Percentiles rank a stretch among this genome's conserved stretches.
phyloP scores from a whole-genome alignment of 2,329 filamentous ascomycete species.

The Venturiaceae sp. region DNA sequence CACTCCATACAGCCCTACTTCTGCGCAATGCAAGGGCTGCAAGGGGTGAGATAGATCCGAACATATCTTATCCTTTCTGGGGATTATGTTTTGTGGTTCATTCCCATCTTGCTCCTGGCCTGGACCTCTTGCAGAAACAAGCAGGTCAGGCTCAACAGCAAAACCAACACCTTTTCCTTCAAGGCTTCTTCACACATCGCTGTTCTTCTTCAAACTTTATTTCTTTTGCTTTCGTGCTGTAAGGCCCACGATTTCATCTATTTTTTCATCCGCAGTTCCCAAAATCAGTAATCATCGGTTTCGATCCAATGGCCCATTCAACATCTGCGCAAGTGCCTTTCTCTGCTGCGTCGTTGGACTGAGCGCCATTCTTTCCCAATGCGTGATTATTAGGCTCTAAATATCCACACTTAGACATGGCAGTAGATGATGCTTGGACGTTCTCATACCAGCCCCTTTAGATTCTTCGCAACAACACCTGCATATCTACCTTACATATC shows the following conservation, averaged over 20 bases:
- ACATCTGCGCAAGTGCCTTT: background rate
- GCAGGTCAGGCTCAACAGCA: background rate
- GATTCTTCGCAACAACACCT: background rate
- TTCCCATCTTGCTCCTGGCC: background rate
- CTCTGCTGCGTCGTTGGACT: background rate
- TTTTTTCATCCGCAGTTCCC: background rate
- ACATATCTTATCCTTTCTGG: background rate
- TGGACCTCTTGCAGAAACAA: background rate
- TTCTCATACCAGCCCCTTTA: background rate
- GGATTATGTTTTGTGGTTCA: background rate
- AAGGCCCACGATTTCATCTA: background rate
- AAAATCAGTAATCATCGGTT: background rate
- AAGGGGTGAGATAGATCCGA: background rate
- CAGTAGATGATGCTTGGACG: background rate
- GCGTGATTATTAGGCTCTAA: background rate
- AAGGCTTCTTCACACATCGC: background rate
- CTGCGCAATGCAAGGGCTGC: background rate
- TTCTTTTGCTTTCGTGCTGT: background rate
- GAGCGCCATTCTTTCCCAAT: background rate
- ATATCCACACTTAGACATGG: background rate
- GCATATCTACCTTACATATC: background rate
- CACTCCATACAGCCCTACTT: background rate
- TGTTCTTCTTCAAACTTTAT: background rate
- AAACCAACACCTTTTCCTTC: background rate
- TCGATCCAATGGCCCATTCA: background rate